Conservation (phyloP, 495 filamentous ascomycete genomes). For the Saxophila tyrrhenica region DNA sequence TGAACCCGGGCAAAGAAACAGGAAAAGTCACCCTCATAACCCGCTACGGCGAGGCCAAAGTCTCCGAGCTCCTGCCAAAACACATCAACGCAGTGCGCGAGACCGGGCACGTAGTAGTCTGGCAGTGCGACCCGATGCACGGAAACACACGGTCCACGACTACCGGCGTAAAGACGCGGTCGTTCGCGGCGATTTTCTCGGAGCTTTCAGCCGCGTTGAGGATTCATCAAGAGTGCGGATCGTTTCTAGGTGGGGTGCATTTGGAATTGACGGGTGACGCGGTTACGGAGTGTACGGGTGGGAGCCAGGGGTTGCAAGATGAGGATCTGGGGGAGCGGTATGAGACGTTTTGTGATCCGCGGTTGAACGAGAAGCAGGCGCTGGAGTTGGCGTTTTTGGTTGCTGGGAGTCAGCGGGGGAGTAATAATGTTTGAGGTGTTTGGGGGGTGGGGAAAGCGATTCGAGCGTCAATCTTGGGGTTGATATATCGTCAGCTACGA, state of each 20-base stretch:
- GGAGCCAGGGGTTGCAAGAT: conserved; percentile 75
- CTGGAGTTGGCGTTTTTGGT: conserved; percentile 90
- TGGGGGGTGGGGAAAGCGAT: too few species aligned
- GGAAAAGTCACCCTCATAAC: conserved; percentile 96
- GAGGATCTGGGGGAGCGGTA: conserved; percentile 81
- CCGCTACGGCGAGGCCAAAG: conserved; percentile 70
- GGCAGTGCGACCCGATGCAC: conserved; percentile 99
- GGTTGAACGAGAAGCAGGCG: conserved; percentile 95
- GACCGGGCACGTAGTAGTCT: conserved; percentile 70
- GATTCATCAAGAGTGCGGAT: conserved; percentile 72
- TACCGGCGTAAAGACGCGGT: conserved; percentile 72
- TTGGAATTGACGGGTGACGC: conserved; percentile 90
- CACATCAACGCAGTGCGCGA: conserved; percentile 81
- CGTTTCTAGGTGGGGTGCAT: conserved; percentile 86
- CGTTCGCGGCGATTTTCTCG: conserved; percentile 73
- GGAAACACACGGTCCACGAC: conserved; percentile 67
- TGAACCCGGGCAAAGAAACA: conserved; percentile 69
- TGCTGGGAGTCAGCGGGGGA: conserved; percentile 61
- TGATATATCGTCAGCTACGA: too few species aligned
- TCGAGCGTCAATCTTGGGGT: too few species aligned
- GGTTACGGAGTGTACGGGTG: conserved; percentile 91
- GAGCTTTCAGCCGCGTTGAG: conserved; percentile 68
- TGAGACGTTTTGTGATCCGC: conserved; percentile 87
- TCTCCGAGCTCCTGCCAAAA: conserved; percentile 55
- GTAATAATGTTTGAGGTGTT: background rate